These are phyloP conservation scores for Begonia loranthoides DNA, from an alignment of 306 rosid genomes.

Conservation along the genomic window DNA sequence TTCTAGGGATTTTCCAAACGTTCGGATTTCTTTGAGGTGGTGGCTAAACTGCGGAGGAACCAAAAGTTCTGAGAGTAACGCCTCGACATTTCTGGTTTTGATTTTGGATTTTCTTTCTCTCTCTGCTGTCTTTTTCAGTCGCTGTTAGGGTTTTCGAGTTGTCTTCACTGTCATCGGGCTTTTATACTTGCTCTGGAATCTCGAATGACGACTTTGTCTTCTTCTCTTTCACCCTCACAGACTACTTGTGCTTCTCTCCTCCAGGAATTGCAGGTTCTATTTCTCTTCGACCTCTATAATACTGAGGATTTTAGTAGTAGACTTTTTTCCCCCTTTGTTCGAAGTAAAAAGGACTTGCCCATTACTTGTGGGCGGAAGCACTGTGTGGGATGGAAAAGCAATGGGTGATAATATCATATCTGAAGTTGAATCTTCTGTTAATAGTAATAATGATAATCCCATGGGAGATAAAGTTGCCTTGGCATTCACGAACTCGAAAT, in stretches of 20 bases:
- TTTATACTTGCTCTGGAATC: background rate
- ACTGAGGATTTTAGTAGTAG: background rate
- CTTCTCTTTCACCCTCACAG: slow-evolving; percentile 57
- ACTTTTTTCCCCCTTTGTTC: background rate
- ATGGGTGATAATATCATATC: no score
- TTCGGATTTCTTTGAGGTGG: background rate
- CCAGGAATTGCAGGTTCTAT: slow-evolving; percentile 61
- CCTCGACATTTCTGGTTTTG: background rate
- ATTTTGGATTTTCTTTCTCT: slow-evolving; percentile 1
- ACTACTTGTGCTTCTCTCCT: slow-evolving; percentile 94
- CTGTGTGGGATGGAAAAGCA: no score
- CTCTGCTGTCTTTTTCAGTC: background rate
- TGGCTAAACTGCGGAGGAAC: no score
- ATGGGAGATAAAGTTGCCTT: background rate
- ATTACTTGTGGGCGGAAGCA: background rate
- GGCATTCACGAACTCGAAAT: no score
- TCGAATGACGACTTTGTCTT: slow-evolving; percentile 27
- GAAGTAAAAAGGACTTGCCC: background rate
- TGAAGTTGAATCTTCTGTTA: background rate
- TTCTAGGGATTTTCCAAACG: slow-evolving; percentile 2
- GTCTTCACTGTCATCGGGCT: background rate
- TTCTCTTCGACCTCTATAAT: background rate
- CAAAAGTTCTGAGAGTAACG: no score
- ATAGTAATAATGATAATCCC: background rate
- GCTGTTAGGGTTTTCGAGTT: slow-evolving; percentile 14